Evolutionary conservation across 2,329 filamentous ascomycete species (phyloP).

Genomic region (Fusarium circinatum): DNA sequence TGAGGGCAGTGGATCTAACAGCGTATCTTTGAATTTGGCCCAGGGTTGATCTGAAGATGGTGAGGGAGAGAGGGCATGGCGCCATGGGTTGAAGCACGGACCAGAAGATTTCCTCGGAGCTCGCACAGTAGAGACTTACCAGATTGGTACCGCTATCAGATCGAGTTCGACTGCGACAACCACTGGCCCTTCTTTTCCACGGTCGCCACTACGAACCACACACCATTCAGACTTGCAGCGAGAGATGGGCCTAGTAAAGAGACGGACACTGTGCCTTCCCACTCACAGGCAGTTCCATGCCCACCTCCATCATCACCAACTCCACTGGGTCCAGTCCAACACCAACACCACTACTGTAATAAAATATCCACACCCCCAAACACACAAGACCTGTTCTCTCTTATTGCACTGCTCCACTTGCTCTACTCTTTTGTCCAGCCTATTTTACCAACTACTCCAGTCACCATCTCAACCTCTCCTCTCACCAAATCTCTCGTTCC

Average conservation of each 20-base stretch:
- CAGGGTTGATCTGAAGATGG: conserved; percentile 19
- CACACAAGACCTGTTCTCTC: conserved; percentile 42
- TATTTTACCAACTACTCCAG: conserved; percentile 31
- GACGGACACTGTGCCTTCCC: conserved; percentile 30
- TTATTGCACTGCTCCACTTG: conserved; percentile 38
- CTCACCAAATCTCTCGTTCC: conserved; percentile 31
- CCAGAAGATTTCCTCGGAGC: not conserved
- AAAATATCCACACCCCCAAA: conserved; percentile 40
- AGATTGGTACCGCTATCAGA: conserved; percentile 17
- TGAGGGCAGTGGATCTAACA: conserved; percentile 9
- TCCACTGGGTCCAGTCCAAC: conserved; percentile 30
- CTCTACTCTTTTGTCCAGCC: conserved; percentile 36
- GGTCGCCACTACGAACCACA: conserved; percentile 23
- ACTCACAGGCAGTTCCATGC: conserved; percentile 22
- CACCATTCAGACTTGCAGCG: not conserved
- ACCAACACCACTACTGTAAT: conserved; percentile 36
- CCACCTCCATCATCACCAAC: conserved; percentile 44
- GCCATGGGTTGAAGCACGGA: conserved; percentile 29
- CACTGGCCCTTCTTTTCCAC: not conserved
- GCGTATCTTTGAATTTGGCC: conserved; percentile 4
- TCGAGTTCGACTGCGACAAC: not conserved
- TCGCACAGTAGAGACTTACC: conserved; percentile 28
- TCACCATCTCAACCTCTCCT: conserved; percentile 34
- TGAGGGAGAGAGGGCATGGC: conserved; percentile 20
- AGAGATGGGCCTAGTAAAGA: not conserved